Evolutionary conservation across 1,284 basidiomycete genomes (phyloP).

Genomic region (Pholiota adiposa): DNA sequence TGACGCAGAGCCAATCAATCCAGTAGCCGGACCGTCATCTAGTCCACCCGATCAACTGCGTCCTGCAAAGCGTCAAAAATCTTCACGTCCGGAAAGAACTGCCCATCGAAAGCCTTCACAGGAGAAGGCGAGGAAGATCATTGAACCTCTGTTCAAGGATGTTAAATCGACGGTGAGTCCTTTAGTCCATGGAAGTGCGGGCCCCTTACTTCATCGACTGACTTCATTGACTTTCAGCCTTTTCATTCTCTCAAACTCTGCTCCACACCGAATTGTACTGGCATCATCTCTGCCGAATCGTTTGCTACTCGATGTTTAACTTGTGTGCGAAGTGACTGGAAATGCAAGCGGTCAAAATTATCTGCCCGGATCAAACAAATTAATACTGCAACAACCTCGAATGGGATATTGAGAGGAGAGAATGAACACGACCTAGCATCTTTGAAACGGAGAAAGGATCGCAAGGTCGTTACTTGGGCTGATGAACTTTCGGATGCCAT

Average conservation of each 20-base stretch:
- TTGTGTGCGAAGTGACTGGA: slow-evolving; percentile 26
- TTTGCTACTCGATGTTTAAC: slow-evolving; percentile 19
- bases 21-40: neutral
- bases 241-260: slow-evolving; percentile 22
- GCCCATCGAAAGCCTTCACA: neutral
- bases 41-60: neutral
- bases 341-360: slow-evolving; percentile 9
- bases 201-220: neutral
- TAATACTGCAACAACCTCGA: neutral
- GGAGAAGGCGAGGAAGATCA: neutral
- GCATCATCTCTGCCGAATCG: slow-evolving; percentile 20
- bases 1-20: too few species aligned
- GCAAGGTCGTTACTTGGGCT: slow-evolving; percentile 26
- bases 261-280: slow-evolving; percentile 22
- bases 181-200: neutral
- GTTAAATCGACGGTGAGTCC: neutral
- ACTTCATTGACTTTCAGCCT: slow-evolving; percentile 1
- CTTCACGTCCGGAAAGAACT: slow-evolving; percentile 3
- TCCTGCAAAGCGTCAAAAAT: slow-evolving; percentile 8
- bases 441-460: slow-evolving; percentile 5
- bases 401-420: neutral
- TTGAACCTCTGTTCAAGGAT: neutral
- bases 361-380: neutral
- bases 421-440: neutral
- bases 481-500: slow-evolving; percentile 12